Conservation (phyloP, 192 early-diverging fungal species). For the Coemansia reversa region DNA sequence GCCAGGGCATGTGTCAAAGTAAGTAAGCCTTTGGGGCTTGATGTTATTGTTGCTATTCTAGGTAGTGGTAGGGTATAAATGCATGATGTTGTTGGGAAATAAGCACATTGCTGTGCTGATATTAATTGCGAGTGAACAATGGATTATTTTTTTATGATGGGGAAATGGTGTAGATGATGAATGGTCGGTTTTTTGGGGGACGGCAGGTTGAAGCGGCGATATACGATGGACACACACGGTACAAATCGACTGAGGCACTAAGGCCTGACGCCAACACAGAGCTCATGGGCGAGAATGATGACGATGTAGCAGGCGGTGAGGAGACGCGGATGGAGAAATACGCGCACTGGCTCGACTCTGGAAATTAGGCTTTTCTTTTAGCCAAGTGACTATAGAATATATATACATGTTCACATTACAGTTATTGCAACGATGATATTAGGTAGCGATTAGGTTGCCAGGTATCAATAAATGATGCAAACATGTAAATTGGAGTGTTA, state of each 20-base stretch:
- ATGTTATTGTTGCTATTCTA: not conserved
- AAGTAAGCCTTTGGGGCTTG: constrained; percentile 13
- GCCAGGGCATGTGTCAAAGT: constrained; percentile 86
- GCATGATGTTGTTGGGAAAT: not conserved
- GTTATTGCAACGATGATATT: not conserved
- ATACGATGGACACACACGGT: constrained; percentile 82
- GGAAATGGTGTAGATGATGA: constrained; percentile 67
- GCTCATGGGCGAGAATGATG: constrained; percentile 2
- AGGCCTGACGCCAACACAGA: not conserved
- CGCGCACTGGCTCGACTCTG: constrained; percentile 83
- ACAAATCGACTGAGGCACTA: constrained; percentile 41
- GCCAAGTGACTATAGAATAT: not conserved
- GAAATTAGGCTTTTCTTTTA: not conserved
- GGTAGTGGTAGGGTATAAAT: not conserved
- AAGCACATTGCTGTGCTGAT: not conserved
- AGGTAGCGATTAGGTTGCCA: not conserved
- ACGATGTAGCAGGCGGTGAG: constrained; percentile 59
- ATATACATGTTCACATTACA: not conserved
- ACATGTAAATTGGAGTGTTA: not conserved
- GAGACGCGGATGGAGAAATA: constrained; percentile 82
- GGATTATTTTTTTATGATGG: not conserved
- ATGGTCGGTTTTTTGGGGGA: constrained; percentile 88
- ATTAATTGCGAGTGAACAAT: not conserved
- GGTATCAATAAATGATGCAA: not conserved
- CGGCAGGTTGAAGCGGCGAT: constrained; percentile 73